Evolutionary conservation across 768 basidiomycete genomes (phyloP).

Genomic region (Dendrothele bispora): DNA sequence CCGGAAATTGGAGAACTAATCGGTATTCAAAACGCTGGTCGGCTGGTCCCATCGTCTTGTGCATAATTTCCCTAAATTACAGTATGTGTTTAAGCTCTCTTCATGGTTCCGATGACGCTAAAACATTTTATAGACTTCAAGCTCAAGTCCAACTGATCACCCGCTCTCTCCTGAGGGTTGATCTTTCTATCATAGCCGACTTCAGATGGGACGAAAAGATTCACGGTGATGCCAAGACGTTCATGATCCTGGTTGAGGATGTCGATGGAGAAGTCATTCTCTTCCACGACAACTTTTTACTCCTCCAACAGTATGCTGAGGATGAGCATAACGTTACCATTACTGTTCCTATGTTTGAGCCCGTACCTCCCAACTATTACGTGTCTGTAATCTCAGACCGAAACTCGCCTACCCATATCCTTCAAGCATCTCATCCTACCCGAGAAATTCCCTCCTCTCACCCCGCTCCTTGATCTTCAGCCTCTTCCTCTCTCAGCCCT

Average conservation of each 20-base stretch:
- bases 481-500: constrained; percentile 86
- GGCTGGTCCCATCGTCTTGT: constrained; percentile 90
- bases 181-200: constrained; percentile 93
- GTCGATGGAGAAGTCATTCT: constrained; percentile 96
- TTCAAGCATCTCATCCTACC: constrained; percentile 98
- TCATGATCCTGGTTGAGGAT: constrained; percentile 94
- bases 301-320: constrained; percentile 88
- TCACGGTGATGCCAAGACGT: constrained; percentile 85
- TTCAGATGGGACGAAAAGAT: constrained; percentile 98
- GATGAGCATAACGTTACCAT: constrained; percentile 94
- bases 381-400: constrained; percentile 92
- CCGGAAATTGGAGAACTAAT: constrained; percentile 96
- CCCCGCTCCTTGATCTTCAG: constrained; percentile 91
- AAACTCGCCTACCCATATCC: constrained; percentile 91
- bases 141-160: constrained; percentile 98
- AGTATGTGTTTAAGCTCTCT: constrained; percentile 50
- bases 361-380: constrained; percentile 97
- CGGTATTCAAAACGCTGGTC: constrained; percentile 90
- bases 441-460: constrained; percentile 93
- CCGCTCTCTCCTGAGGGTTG: constrained; percentile 86
- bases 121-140: constrained; percentile 56
- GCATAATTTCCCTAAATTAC: constrained; percentile 94
- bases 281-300: constrained; percentile 91
- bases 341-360: constrained; percentile 95
- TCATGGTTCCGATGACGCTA: neutral